phyloP scores from a whole-genome alignment of 306 rosid species.

The Quercus agrifolia region DNA sequence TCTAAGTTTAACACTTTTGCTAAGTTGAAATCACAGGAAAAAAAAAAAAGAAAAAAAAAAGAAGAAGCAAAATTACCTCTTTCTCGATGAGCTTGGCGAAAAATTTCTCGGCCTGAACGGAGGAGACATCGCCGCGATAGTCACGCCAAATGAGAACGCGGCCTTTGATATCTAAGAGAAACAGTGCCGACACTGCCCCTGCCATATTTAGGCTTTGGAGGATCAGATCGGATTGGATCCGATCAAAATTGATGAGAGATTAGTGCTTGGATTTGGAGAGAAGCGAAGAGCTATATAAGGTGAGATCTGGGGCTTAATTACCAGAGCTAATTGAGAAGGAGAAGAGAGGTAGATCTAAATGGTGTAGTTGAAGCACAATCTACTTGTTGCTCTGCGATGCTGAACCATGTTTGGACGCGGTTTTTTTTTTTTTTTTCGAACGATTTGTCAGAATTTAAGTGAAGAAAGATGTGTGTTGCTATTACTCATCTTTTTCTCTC shows the following conservation, averaged over 20 bases:
- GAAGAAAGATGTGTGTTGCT: no score
- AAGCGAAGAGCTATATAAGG: background rate
- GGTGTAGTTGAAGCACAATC: conserved; percentile 14
- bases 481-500: background rate
- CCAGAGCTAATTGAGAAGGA: background rate
- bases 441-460: background rate
- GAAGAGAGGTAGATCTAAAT: conserved; percentile 24
- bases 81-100: conserved; percentile 97
- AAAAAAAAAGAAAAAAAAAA: background rate
- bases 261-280: no score
- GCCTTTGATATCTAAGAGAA: conserved; percentile 98
- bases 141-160: conserved; percentile 99
- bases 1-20: background rate
- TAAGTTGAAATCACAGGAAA: background rate
- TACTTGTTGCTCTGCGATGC: background rate
- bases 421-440: no score
- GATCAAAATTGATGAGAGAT: conserved; percentile 30
- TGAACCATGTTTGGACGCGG: background rate
- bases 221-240: conserved; percentile 26
- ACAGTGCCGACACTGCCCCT: conserved; percentile 97
- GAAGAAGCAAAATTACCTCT: conserved; percentile 45
- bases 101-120: conserved; percentile 93
- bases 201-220: conserved; percentile 48
- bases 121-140: conserved; percentile 96
- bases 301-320: conserved; percentile 23